Evolutionary conservation across 768 basidiomycete species (phyloP), one percentile per base, ranked within the genome.

Genomic region (Lyophyllum semitale): DNA sequence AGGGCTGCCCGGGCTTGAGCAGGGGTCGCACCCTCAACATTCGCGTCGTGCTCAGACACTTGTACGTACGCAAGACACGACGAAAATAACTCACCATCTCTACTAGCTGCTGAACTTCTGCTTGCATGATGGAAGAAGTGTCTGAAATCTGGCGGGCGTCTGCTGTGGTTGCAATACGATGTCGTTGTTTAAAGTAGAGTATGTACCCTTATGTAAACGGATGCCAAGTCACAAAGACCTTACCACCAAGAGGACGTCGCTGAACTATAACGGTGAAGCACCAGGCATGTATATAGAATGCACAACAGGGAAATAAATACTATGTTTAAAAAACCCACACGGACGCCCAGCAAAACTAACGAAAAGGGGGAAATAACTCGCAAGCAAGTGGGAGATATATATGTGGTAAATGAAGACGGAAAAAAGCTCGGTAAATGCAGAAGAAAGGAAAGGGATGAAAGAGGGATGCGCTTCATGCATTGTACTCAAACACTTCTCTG

Each of bases 1-100:
- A 97, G 72, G 17, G 95, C 95, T 27, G 89, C 91, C 62, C 83
- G 83, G 37, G 95, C 95, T 73, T 95, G 91, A 12, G 85, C 83
- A 11, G 73, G 68, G 0, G 89, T 91, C 27, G 93, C 93, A 61
- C 95, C 95, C 95, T 95, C 27, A 13, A 45, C 32, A 48, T 27
- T 56, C 54, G 59, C 48, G 51, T 49, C 51, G 52, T 41, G 35
- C n/a, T 30, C 13, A 26, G 48, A 46, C 11, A 42, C 45, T 33
- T 15, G 37, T 9, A 15, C 4, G 27, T 11, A 41, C 17, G 37
- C 6, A 9, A 41, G 45, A 51, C 41, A 37, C 26, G 23, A 50
- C 22, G 26, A 49, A 13, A 30, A 58, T 3, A 46, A 37, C 69
- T 37, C 43, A 76, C 76, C 72, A 77, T 73, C 64, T 77, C 73